A percentile compares a stretch with the other conserved stretches of the same genome.
Conservation (phyloP, 1,139 yeast genomes). For the Spencermartinsiella ligniputridi region DNA sequence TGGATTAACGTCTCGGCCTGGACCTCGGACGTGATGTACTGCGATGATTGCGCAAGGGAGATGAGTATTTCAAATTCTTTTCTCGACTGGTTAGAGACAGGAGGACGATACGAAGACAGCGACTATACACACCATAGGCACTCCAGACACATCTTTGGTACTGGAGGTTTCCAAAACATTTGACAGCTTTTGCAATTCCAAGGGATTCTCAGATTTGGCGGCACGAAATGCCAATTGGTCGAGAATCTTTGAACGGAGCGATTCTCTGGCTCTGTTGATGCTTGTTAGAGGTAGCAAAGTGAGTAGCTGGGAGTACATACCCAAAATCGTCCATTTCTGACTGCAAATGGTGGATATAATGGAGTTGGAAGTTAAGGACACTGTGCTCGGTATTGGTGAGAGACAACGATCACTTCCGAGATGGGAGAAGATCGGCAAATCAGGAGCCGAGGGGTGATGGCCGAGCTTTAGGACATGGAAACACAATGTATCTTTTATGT, state of each 20-base stretch:
- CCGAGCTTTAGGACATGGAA: too few species aligned
- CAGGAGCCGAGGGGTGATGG: too few species aligned
- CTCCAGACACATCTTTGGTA: slow-evolving; percentile 20
- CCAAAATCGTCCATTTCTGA: slow-evolving; percentile 34
- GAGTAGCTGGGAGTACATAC: slow-evolving; percentile 24
- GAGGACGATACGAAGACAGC: slow-evolving; percentile 6
- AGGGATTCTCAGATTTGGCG: slow-evolving; percentile 22
- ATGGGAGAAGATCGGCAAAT: too few species aligned
- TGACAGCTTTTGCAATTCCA: slow-evolving; percentile 21
- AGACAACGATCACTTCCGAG: too few species aligned
- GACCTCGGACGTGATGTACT: slow-evolving; percentile 37
- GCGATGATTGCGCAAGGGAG: slow-evolving; percentile 58
- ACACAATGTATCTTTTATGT: too few species aligned
- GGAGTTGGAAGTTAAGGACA: too few species aligned
- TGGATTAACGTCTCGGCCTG: slow-evolving; percentile 52
- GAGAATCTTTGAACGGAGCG: slow-evolving; percentile 58
- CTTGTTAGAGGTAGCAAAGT: too few species aligned
- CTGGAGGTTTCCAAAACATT: slow-evolving; percentile 14
- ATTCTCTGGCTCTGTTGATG: slow-evolving; percentile 26
- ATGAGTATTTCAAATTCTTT: slow-evolving; percentile 68
- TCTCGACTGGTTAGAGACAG: slow-evolving; percentile 20
- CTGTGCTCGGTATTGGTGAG: too few species aligned
- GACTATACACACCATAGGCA: slow-evolving; percentile 25
- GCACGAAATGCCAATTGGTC: slow-evolving; percentile 44
- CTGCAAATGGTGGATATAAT: too few species aligned